These are phyloP conservation scores for Amphicarpaea edgeworthii DNA, from an alignment of 306 rosid species.

Conservation along the genomic window DNA sequence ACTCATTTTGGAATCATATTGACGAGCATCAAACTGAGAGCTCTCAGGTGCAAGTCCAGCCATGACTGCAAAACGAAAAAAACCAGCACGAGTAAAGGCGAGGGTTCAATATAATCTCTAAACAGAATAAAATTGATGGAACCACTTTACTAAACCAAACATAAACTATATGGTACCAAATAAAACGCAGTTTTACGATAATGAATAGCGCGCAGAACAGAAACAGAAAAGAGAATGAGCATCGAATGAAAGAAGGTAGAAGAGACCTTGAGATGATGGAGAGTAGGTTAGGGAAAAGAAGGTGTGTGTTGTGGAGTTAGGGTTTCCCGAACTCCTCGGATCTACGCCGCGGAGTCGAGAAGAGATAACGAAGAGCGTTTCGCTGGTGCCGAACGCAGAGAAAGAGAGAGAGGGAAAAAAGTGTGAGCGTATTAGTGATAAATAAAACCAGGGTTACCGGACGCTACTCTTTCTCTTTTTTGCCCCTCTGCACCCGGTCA, in stretches of 20 bases:
- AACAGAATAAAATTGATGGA: background rate
- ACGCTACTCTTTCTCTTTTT: slow-evolving; percentile 8
- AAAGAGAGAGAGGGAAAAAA: background rate
- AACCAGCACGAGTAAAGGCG: background rate
- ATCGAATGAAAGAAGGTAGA: too few relatives aligned
- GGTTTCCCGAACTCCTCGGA: slow-evolving; percentile 84
- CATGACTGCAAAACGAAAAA: slow-evolving; percentile 59
- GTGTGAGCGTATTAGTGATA: background rate
- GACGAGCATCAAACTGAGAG: slow-evolving; percentile 65
- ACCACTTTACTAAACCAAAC: too few relatives aligned
- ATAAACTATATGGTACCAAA: background rate
- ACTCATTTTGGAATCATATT: slow-evolving; percentile 66
- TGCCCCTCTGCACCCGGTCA: slow-evolving; percentile 39
- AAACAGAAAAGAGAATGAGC: too few relatives aligned
- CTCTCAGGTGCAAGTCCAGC: slow-evolving; percentile 73
- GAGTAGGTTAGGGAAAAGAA: background rate
- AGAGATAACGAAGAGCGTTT: background rate
- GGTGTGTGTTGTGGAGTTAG: slow-evolving; percentile 40
- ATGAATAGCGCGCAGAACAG: background rate
- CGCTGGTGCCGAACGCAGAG: background rate
- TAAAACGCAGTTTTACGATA: background rate
- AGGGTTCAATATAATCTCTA: too few relatives aligned
- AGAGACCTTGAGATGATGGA: slow-evolving; percentile 37
- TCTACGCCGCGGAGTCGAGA: slow-evolving; percentile 76
- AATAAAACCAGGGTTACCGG: slow-evolving; percentile 35